These are phyloP conservation scores for Canavalia gladiata DNA, from an alignment of 306 rosid genomes.

Conservation along the genomic window DNA sequence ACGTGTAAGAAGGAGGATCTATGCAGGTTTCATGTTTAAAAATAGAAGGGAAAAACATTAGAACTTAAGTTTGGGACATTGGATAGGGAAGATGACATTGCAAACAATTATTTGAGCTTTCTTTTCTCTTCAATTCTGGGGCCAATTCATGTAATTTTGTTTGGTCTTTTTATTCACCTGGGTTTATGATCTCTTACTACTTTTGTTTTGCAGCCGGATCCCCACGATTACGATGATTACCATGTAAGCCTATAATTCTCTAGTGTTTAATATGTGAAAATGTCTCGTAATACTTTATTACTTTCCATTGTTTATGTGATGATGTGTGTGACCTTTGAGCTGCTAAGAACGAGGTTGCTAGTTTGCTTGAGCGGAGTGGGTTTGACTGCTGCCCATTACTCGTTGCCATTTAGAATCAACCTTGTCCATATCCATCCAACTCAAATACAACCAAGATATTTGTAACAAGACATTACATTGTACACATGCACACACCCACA, in stretches of 20 bases:
- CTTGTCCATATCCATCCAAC: slow-evolving; percentile 18
- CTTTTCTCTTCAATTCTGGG: not conserved
- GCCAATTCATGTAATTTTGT: slow-evolving; percentile 19
- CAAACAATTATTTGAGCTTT: not conserved
- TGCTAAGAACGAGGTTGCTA: slow-evolving; percentile 18
- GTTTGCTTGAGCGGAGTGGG: slow-evolving; percentile 5
- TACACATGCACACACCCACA: not conserved
- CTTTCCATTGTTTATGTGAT: slow-evolving; percentile 19
- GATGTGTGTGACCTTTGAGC: not conserved
- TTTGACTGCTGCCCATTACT: slow-evolving; percentile 23
- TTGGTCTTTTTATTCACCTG: slow-evolving; percentile 25
- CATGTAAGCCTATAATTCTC: slow-evolving; percentile 66
- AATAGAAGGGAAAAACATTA: not conserved
- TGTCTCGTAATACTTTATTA: slow-evolving; percentile 12
- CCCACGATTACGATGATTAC: slow-evolving; percentile 72
- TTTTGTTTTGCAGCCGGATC: slow-evolving; percentile 76
- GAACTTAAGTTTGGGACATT: slow-evolving; percentile 6
- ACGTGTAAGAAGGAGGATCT: not conserved
- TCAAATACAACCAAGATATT: slow-evolving; percentile 18
- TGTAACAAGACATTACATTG: slow-evolving; percentile 12
- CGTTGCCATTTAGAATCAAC: slow-evolving; percentile 37
- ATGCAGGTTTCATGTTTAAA: not conserved
- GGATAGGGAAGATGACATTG: not conserved
- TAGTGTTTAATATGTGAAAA: not conserved
- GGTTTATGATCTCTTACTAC: slow-evolving; percentile 18